A percentile compares a stretch with the other conserved stretches of the same genome.
Evolutionary conservation across 306 rosid genomes (phyloP).

Genomic region (Rosa chinensis): DNA sequence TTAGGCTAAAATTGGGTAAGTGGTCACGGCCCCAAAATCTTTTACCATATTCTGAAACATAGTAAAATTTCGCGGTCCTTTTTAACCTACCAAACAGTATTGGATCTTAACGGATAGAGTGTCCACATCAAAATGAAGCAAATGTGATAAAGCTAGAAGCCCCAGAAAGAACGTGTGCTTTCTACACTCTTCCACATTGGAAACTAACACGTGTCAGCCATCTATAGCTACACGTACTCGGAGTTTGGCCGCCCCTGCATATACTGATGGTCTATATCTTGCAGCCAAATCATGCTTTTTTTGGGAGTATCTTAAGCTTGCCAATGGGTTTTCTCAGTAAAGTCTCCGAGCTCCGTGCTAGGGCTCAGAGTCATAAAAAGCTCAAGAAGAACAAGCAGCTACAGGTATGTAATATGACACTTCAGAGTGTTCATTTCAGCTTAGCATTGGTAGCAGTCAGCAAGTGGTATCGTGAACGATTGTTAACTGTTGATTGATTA

Average conservation of each 20-base stretch:
- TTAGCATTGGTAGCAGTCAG: not conserved
- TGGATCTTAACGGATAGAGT: not conserved
- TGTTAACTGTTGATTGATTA: not conserved
- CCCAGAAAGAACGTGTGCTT: conserved; percentile 9
- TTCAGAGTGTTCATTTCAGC: not conserved
- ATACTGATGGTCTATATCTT: not conserved
- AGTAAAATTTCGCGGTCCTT: not conserved
- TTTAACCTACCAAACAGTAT: not conserved
- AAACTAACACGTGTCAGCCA: not conserved
- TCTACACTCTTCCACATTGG: conserved; percentile 24
- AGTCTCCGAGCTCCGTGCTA: conserved; percentile 12
- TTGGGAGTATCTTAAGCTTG: not conserved
- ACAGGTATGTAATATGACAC: conserved; percentile 13
- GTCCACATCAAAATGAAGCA: not conserved
- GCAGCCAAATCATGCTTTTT: no score
- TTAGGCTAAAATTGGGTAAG: no score
- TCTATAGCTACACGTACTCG: not conserved
- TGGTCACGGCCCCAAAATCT: no score
- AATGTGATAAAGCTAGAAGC: not conserved
- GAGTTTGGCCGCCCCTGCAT: not conserved
- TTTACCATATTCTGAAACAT: not conserved
- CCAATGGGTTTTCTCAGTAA: conserved; percentile 31
- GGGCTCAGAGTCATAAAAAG: conserved; percentile 4
- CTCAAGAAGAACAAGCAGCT: conserved; percentile 31
- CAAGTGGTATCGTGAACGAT: not conserved